Percentiles rank a stretch among this genome's conserved stretches.
Evolutionary conservation across 2,329 filamentous ascomycete genomes (phyloP).

Genomic region (Pseudofabraea citricarpa): DNA sequence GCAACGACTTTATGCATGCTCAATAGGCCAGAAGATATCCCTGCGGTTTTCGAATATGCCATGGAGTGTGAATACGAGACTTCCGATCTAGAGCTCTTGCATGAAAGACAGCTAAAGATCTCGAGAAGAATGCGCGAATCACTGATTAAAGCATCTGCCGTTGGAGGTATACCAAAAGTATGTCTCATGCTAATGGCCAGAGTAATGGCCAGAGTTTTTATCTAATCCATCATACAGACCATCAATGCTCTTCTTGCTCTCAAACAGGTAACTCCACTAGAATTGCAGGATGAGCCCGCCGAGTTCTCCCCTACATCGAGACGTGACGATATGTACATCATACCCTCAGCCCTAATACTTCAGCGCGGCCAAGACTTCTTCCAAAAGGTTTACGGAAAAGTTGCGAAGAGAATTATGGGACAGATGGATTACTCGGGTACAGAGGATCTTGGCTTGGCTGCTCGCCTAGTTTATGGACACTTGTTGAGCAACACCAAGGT

Average conservation of each 20-base stretch:
- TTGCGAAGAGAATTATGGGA: slow-evolving; percentile 40
- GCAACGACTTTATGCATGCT: slow-evolving; percentile 40
- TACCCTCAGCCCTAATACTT: slow-evolving; percentile 31
- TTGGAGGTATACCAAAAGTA: slow-evolving; percentile 47
- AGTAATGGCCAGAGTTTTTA: neutral
- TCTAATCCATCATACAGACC: slow-evolving; percentile 24
- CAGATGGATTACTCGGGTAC: slow-evolving; percentile 44
- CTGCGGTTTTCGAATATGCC: slow-evolving; percentile 37
- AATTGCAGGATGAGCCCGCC: slow-evolving; percentile 34
- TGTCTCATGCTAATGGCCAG: neutral
- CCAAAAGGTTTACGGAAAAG: slow-evolving; percentile 43
- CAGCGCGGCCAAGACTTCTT: slow-evolving; percentile 42
- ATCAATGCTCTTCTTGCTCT: slow-evolving; percentile 43
- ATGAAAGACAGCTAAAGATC: slow-evolving; percentile 37
- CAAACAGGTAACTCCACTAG: slow-evolving; percentile 36
- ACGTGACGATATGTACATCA: slow-evolving; percentile 33
- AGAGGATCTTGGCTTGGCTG: slow-evolving; percentile 43
- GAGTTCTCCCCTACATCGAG: slow-evolving; percentile 34
- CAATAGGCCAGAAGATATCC: slow-evolving; percentile 45
- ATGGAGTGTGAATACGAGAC: slow-evolving; percentile 26
- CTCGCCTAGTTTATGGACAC: slow-evolving; percentile 44
- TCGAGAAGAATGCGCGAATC: slow-evolving; percentile 43
- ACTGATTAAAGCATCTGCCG: slow-evolving; percentile 41
- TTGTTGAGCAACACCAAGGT: slow-evolving; percentile 42
- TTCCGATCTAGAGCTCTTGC: slow-evolving; percentile 18